Conservation (phyloP, 2,329 filamentous ascomycete species). For the Mollisiaceae sp. region DNA sequence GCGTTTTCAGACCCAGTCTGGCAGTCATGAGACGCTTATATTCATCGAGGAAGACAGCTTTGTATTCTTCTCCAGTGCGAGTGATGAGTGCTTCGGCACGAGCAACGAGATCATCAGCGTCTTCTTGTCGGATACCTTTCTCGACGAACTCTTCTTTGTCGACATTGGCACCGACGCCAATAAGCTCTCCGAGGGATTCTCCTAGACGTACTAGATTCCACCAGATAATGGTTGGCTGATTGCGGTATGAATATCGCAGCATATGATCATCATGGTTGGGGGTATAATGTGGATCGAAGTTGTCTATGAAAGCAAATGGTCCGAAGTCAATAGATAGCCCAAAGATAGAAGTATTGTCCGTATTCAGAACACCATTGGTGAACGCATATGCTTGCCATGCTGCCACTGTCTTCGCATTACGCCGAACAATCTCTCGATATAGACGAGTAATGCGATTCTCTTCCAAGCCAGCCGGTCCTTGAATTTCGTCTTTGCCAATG, state of each 20-base stretch:
- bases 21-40: slow-evolving; percentile 85
- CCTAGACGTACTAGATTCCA: slow-evolving; percentile 96
- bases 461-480: slow-evolving; percentile 70
- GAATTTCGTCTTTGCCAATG: slow-evolving; percentile 60
- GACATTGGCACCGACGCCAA: slow-evolving; percentile 75
- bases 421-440: slow-evolving; percentile 84
- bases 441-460: slow-evolving; percentile 89
- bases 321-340: slow-evolving; percentile 94
- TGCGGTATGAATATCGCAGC: slow-evolving; percentile 88
- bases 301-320: slow-evolving; percentile 96
- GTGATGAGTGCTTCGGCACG: slow-evolving; percentile 85
- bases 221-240: slow-evolving; percentile 96
- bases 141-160: slow-evolving; percentile 74
- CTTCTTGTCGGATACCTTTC: slow-evolving; percentile 73
- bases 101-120: slow-evolving; percentile 71
- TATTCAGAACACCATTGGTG: slow-evolving; percentile 98
- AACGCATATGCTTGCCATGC: slow-evolving; percentile 99
- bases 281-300: slow-evolving; percentile 92
- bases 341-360: slow-evolving; percentile 92
- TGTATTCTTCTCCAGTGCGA: slow-evolving; percentile 84
- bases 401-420: slow-evolving; percentile 87
- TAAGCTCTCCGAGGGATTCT: slow-evolving; percentile 84
- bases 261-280: slow-evolving; percentile 94
- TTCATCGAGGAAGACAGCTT: slow-evolving; percentile 82
- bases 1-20: slow-evolving; percentile 75